Evolutionary conservation across 306 rosid genomes (phyloP).

Genomic region (Alnus glutinosa): DNA sequence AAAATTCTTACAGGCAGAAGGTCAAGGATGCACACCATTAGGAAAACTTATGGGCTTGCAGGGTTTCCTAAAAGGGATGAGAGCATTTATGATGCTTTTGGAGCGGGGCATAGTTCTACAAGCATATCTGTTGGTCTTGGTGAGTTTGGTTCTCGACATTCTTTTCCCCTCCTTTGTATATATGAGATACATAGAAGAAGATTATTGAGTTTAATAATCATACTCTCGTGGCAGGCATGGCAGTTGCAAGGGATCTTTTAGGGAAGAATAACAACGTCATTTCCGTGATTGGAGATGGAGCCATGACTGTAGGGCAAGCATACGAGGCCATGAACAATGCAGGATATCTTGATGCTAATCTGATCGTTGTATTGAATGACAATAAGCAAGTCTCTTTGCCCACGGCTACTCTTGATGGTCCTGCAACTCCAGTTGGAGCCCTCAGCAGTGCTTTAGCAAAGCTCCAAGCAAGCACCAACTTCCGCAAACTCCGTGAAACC

Average conservation of each 20-base stretch:
- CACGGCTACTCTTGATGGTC: slow-evolving; percentile 94
- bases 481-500: slow-evolving; percentile 78
- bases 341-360: slow-evolving; percentile 74
- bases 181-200: too few relatives aligned
- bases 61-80: slow-evolving; percentile 96
- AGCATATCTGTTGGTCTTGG: slow-evolving; percentile 97
- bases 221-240: slow-evolving; percentile 68
- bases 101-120: slow-evolving; percentile 90
- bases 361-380: slow-evolving; percentile 85
- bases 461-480: slow-evolving; percentile 80
- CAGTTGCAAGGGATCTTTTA: slow-evolving; percentile 81
- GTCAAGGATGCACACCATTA: slow-evolving; percentile 79
- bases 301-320: slow-evolving; percentile 97
- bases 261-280: slow-evolving; percentile 73
- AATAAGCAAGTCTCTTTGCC: slow-evolving; percentile 96
- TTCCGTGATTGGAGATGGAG: slow-evolving; percentile 96
- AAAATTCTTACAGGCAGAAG: slow-evolving; percentile 96
- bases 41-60: slow-evolving; percentile 88
- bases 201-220: not conserved
- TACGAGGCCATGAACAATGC: slow-evolving; percentile 99
- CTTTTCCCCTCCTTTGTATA: not conserved
- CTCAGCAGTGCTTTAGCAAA: slow-evolving; percentile 70
- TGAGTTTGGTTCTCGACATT: slow-evolving; percentile 16
- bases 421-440: slow-evolving; percentile 91
- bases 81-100: slow-evolving; percentile 88